These are phyloP conservation scores for Spinacia oleracea DNA, from an alignment of 179 eudicot genomes.

Conservation along the genomic window DNA sequence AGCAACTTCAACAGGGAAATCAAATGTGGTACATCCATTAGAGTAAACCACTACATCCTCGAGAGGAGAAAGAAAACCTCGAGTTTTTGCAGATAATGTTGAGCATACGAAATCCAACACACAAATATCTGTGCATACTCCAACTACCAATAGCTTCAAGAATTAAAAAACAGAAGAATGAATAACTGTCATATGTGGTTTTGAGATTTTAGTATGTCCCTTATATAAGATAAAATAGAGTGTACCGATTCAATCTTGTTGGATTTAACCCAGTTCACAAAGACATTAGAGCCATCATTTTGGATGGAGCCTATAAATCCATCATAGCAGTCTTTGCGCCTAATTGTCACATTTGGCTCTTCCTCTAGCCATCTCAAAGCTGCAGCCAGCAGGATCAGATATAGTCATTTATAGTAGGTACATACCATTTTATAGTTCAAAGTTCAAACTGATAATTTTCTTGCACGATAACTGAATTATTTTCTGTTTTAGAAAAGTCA, in stretches of 20 bases:
- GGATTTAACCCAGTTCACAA: constrained; percentile 81
- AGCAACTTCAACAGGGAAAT: constrained; percentile 71
- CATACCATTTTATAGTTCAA: not conserved
- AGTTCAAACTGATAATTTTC: not conserved
- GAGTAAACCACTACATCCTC: constrained; percentile 82
- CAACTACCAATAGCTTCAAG: constrained; percentile 71
- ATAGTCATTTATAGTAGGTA: not conserved
- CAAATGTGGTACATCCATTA: constrained; percentile 78
- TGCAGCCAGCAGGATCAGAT: constrained; percentile 26
- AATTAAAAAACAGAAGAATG: constrained; percentile 2
- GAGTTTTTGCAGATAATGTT: constrained; percentile 83
- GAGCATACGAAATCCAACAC: constrained; percentile 87
- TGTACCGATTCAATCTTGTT: constrained; percentile 75
- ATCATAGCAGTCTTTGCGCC: constrained; percentile 83
- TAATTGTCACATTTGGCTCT: constrained; percentile 71
- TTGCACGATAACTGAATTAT: not conserved
- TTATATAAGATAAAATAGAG: not conserved
- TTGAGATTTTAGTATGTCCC: not conserved
- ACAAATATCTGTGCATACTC: constrained; percentile 94
- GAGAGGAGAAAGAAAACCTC: constrained; percentile 65
- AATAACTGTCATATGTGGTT: not conserved
- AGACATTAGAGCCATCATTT: constrained; percentile 82
- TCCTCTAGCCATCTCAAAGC: constrained; percentile 82
- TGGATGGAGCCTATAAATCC: constrained; percentile 86
- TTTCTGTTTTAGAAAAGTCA: not conserved